These are phyloP conservation scores for Lasiodiplodia hormozganensis DNA, from an alignment of 2,329 filamentous ascomycete genomes.

Conservation along the genomic window DNA sequence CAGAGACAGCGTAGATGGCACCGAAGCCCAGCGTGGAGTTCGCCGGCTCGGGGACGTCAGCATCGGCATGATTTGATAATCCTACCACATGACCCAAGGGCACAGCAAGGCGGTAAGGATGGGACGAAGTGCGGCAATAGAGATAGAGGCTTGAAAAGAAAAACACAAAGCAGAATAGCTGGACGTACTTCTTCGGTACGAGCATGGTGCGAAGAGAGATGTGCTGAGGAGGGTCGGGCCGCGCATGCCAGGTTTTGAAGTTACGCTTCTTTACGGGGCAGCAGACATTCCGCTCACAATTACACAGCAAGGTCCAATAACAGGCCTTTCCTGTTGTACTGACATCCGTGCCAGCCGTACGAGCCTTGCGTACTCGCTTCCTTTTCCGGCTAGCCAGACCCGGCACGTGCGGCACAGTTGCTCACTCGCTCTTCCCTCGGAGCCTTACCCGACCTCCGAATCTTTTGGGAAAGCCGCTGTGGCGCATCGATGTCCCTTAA, in stretches of 20 bases:
- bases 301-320: constrained; percentile 7
- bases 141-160: background rate
- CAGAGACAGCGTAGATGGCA: constrained; percentile 47
- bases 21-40: constrained; percentile 49
- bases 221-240: background rate
- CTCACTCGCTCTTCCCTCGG: background rate
- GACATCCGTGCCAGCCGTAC: constrained; percentile 6
- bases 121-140: background rate
- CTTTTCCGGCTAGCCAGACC: background rate
- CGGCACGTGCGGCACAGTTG: background rate
- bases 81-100: background rate
- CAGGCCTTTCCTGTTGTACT: constrained; percentile 3
- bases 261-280: background rate
- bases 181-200: background rate
- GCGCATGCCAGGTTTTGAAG: constrained; percentile 14
- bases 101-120: background rate
- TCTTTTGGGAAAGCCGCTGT: background rate
- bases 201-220: constrained; percentile 14
- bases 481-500: background rate
- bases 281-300: background rate
- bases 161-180: background rate
- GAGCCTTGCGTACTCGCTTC: constrained; percentile 7
- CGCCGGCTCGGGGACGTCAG: background rate
- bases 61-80: background rate
- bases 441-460: background rate